Evolutionary conservation across 2,329 filamentous ascomycete genomes (phyloP), one percentile per base, ranked within the genome.

Genomic region (Hortaea sp.): DNA sequence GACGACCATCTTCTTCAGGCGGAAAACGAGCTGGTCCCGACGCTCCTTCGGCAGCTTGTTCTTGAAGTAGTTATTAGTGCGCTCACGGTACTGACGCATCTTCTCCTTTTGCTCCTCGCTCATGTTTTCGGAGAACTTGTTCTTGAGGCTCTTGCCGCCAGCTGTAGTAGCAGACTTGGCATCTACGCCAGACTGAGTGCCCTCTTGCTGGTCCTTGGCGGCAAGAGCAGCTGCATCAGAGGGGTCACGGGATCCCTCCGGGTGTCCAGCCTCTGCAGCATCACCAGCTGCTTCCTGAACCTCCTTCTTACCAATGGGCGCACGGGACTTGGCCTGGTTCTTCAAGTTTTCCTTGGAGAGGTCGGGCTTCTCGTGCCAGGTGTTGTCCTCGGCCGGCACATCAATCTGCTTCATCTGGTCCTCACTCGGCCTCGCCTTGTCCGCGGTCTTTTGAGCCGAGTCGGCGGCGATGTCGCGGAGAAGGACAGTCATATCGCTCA

Each of bases 1-100:
- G 40, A 95, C 81, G 35, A 98, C 72, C 85, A 97, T 94, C 79
- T 97, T 97, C 81, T 90, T 98, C 55, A 98, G 70, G 34, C 92
- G 85, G 78, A 82, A 95, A 58, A 95, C 82, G 46, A 82, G 83
- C 73, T 95, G 88, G 6, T 97, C 88, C 50, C 89, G 88, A 49
- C 92, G 88, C 66, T 97, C 89, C 67, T 90, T 72, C 1, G 92
- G 89, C 68, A 98, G 77, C 75, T 97, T 98, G 60, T 82, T 78
- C 57, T 79, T 76, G 46, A 95, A 71, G 64, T 97, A 97, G 56
- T 85, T 79, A 62, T 76, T 81, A 28, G 83, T 74, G 47, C 74
- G 65, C 48, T 71, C 69, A 11, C 68, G 66, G 49, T 66, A 64
- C 42, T 69, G 68, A 42, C 67, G 66, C 34, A 65, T 57, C 49